phyloP scores from a whole-genome alignment of 2,329 filamentous ascomycete species.

The Aspergillus pseudoglaucus region DNA sequence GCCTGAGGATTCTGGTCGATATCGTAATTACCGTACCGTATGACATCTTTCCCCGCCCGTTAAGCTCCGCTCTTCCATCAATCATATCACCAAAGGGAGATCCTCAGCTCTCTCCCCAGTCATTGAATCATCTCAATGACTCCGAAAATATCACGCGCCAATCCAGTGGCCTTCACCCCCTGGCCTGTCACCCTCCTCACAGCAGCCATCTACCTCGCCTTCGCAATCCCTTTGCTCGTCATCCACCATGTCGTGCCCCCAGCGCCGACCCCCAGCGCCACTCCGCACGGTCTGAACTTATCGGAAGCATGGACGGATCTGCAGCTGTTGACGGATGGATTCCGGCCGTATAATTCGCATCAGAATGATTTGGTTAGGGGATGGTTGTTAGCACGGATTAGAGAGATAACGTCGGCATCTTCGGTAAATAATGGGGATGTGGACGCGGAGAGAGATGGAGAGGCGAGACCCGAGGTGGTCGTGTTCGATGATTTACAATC shows the following conservation, averaged over 20 bases:
- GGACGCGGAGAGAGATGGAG: slow-evolving; percentile 10
- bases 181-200: slow-evolving; percentile 76
- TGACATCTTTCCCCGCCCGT: background rate
- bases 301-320: slow-evolving; percentile 83
- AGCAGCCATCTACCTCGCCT: slow-evolving; percentile 66
- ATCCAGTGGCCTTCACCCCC: slow-evolving; percentile 67
- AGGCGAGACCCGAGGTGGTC: slow-evolving; percentile 37
- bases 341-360: slow-evolving; percentile 84
- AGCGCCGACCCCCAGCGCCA: slow-evolving; percentile 51
- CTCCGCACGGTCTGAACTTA: slow-evolving; percentile 64
- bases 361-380: slow-evolving; percentile 73
- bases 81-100: background rate
- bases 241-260: slow-evolving; percentile 70
- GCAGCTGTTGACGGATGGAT: slow-evolving; percentile 63
- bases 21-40: background rate
- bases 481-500: slow-evolving; percentile 73
- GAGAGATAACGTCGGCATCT: slow-evolving; percentile 61
- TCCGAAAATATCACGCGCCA: slow-evolving; percentile 20
- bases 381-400: slow-evolving; percentile 67
- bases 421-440: slow-evolving; percentile 12
- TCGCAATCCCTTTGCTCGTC: slow-evolving; percentile 65
- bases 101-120: background rate
- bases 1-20: too few relatives aligned
- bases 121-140: background rate
- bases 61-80: too few relatives aligned